phyloP scores from a whole-genome alignment of 192 early-diverging fungal genomes.

The Coemansia sp. region DNA sequence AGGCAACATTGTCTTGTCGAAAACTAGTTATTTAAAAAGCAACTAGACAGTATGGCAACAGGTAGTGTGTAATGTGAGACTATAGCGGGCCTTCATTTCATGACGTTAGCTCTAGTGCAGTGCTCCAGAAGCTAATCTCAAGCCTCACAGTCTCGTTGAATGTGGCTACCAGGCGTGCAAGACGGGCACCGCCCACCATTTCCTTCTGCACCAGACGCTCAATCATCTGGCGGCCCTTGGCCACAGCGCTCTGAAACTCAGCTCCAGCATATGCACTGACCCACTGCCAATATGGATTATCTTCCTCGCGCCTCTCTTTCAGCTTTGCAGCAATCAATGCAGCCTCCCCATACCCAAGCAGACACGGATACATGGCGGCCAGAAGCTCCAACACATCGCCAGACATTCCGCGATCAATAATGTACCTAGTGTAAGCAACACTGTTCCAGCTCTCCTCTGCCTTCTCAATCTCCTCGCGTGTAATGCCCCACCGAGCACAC shows the following conservation, averaged over 20 bases:
- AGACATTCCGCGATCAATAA: slow-evolving; percentile 69
- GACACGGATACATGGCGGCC: slow-evolving; percentile 79
- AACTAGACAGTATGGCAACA: no score
- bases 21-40: no score
- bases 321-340: slow-evolving; percentile 63
- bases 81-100: no score
- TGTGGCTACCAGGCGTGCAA: slow-evolving; percentile 62
- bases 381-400: slow-evolving; percentile 76
- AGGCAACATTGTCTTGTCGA: no score
- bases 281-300: slow-evolving; percentile 84
- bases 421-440: slow-evolving; percentile 82
- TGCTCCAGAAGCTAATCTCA: slow-evolving; percentile 78
- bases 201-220: slow-evolving; percentile 18
- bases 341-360: slow-evolving; percentile 83
- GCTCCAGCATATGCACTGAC: slow-evolving; percentile 66
- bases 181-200: slow-evolving; percentile 53
- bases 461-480: slow-evolving; percentile 60
- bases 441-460: slow-evolving; percentile 74
- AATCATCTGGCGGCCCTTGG: slow-evolving; percentile 56
- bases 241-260: slow-evolving; percentile 68
- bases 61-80: no score
- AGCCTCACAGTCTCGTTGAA: slow-evolving; percentile 69
- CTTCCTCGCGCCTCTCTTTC: slow-evolving; percentile 64
- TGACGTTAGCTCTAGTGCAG: slow-evolving; percentile 9
- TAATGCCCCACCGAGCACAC: slow-evolving; percentile 76